phyloP scores from a whole-genome alignment of 371 early-diverging fungal species.

The Haplosporangium sp. region DNA sequence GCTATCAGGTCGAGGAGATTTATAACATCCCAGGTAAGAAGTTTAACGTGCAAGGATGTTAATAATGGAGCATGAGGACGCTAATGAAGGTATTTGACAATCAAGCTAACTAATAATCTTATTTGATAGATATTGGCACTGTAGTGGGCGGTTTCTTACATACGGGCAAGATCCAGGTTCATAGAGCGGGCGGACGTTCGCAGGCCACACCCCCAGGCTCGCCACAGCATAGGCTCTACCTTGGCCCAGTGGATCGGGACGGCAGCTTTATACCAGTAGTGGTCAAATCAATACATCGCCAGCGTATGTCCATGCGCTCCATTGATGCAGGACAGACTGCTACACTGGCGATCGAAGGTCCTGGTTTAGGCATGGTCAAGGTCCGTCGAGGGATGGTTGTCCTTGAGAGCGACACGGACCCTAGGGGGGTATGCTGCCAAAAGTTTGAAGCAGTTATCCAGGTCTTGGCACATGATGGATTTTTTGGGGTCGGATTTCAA shows the following conservation, averaged over 20 bases:
- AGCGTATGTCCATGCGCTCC: slow-evolving; percentile 78
- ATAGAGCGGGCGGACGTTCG: not conserved
- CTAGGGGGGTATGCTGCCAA: slow-evolving; percentile 63
- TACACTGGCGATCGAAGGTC: slow-evolving; percentile 81
- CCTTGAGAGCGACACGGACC: slow-evolving; percentile 61
- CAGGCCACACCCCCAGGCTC: slow-evolving; percentile 25
- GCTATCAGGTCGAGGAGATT: slow-evolving; percentile 89
- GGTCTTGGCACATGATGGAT: slow-evolving; percentile 67
- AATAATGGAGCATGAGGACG: slow-evolving; percentile 58
- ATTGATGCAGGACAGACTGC: slow-evolving; percentile 88
- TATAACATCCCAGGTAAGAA: slow-evolving; percentile 84
- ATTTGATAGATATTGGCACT: slow-evolving; percentile 69
- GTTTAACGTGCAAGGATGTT: not conserved
- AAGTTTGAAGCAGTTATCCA: slow-evolving; percentile 91
- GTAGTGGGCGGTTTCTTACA: slow-evolving; percentile 68
- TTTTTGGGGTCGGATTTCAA: slow-evolving; percentile 80
- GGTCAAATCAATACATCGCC: slow-evolving; percentile 89
- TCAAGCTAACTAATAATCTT: slow-evolving; percentile 62
- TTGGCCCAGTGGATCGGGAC: slow-evolving; percentile 65
- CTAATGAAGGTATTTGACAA: slow-evolving; percentile 67
- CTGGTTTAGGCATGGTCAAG: slow-evolving; percentile 26
- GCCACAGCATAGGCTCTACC: slow-evolving; percentile 43
- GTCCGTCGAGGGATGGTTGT: slow-evolving; percentile 84
- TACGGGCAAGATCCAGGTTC: slow-evolving; percentile 59
- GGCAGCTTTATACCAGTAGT: slow-evolving; percentile 63